Conservation (phyloP, 257 asterid species). For the Solanum piurae region DNA sequence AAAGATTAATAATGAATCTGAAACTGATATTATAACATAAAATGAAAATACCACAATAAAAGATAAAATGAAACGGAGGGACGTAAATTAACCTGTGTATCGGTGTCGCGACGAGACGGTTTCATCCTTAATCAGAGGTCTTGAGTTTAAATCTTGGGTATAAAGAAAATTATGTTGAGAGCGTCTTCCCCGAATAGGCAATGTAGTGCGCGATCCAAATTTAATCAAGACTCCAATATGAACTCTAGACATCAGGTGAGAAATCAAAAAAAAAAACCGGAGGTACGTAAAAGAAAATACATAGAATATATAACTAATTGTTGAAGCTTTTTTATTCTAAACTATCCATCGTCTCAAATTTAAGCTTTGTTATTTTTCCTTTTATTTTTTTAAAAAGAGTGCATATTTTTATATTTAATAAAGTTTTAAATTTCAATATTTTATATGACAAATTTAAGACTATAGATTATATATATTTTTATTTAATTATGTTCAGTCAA, state of each 20-base stretch:
- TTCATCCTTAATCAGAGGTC: background rate
- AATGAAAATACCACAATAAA: too few relatives aligned
- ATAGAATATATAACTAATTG: background rate
- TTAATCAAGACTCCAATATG: too few relatives aligned
- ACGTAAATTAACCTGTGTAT: background rate
- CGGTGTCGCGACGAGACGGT: too few relatives aligned
- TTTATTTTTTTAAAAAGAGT: background rate
- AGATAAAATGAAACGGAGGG: background rate
- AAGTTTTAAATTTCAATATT: background rate
- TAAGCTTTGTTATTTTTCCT: background rate
- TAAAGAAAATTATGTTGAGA: background rate
- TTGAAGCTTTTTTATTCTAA: background rate
- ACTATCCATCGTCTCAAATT: background rate
- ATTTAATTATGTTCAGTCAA: background rate
- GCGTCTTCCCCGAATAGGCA: fast-evolving
- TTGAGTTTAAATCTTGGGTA: too few relatives aligned
- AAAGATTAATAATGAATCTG: background rate
- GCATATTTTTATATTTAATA: background rate
- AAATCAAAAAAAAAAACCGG: too few relatives aligned
- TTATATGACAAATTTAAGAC: background rate
- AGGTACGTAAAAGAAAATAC: too few relatives aligned
- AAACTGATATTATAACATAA: too few relatives aligned
- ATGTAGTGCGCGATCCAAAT: too few relatives aligned
- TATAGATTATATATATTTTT: background rate
- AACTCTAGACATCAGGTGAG: background rate